These are phyloP conservation scores for Geosmithia flava DNA, from an alignment of 2,329 filamentous ascomycete species.

Conservation along the genomic window DNA sequence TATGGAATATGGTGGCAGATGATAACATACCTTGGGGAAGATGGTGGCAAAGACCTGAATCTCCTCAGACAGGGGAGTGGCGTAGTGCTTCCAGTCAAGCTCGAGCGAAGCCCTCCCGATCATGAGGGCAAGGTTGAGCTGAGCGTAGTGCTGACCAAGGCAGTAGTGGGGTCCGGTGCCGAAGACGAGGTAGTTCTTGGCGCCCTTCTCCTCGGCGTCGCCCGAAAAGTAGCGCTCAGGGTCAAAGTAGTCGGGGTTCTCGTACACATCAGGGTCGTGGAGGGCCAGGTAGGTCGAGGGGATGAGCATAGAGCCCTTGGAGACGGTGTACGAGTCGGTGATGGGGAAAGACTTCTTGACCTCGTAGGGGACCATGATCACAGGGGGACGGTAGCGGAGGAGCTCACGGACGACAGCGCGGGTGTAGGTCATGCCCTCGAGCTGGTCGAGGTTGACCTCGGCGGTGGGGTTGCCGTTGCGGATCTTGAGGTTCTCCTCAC, in stretches of 20 bases:
- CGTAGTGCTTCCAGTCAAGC: constrained; percentile 81
- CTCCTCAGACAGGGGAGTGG: constrained; percentile 75
- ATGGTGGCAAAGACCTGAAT: constrained; percentile 98
- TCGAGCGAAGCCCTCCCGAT: constrained; percentile 80
- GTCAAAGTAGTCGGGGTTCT: constrained; percentile 77
- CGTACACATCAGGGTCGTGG: constrained; percentile 85
- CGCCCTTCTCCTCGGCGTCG: constrained; percentile 70
- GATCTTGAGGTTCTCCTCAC: constrained; percentile 74
- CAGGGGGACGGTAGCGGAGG: constrained; percentile 86
- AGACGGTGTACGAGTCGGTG: constrained; percentile 75
- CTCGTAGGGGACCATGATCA: constrained; percentile 92
- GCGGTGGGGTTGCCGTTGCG: constrained; percentile 64
- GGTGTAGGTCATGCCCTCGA: constrained; percentile 83
- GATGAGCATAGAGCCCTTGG: constrained; percentile 91
- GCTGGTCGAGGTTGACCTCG: constrained; percentile 66
- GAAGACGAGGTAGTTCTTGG: constrained; percentile 96
- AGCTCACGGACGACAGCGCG: constrained; percentile 85
- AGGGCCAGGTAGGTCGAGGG: constrained; percentile 84
- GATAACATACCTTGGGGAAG: constrained; percentile 71
- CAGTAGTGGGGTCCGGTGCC: constrained; percentile 95
- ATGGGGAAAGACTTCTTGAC: constrained; percentile 95
- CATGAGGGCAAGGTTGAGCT: constrained; percentile 78
- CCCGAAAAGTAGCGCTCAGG: constrained; percentile 87
- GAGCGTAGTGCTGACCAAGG: constrained; percentile 83
- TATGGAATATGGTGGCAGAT: constrained; percentile 1